Base-by-base conservation (phyloP, 2,329 filamentous ascomycete species). In the Kalmusia sp. region DNA sequence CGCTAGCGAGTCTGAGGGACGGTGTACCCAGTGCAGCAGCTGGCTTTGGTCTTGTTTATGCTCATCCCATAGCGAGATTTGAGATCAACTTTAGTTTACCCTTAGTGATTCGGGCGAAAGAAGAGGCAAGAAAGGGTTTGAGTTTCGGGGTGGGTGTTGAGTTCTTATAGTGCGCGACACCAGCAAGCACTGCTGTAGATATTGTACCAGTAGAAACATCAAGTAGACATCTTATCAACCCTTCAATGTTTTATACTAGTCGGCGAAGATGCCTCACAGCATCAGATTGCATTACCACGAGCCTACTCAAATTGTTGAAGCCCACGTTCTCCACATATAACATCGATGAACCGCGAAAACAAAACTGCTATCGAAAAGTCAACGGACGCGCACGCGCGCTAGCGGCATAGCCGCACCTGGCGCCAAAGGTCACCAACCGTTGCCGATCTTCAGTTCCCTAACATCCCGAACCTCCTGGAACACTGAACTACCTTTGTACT, bases 131-230 rank as follows among this genome's bases (percentile, higher is more conserved):
- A 50, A 99, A 99, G 78, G 95, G 95, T 1, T 71, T 99, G 59
- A 92, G 95, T 73, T 88, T 99, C 66, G 95, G 95, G n/a, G 91
- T 99, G 34, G 95, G 95, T 44, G 92, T 99, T 70, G 96, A 91
- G 77, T 97, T 99, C 73, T 78, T 98, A 82, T 98, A 89, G 63
- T 39, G n/a, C 15, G 22, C 28, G 31, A 28, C 22, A 46, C 11
- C 3, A 28, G 54, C 37, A 48, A 8, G 35, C n/a, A 24, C 28
- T n/a, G n/a, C n/a, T 57, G 59, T 63, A 62, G 57, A 58, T 56
- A 61, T 52, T 64, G 62, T 64, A 62, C 28, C 50, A 62, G 49
- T 59, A 59, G 22, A 17, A 46, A 41, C 24, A 25, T 5, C 30
- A 15, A n/a, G 21, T 33, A 49, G 34, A 40, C 25, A 19, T 34